Evolutionary conservation across 225 moss, liverwort and hornwort species (phyloP).

Genomic region (Ulota crispa): DNA sequence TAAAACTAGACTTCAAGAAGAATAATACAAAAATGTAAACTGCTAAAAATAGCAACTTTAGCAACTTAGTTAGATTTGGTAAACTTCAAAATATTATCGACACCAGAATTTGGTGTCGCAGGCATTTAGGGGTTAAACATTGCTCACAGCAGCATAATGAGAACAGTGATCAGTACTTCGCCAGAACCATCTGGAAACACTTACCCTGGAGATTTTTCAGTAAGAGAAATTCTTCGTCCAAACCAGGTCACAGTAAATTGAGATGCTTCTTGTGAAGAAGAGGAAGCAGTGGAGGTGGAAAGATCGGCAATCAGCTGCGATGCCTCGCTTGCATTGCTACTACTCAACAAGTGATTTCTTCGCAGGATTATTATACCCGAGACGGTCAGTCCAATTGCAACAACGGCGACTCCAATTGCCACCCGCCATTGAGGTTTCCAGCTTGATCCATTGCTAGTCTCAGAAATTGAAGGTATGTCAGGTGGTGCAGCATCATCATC

Average conservation of each 20-base stretch:
- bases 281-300: constrained; percentile 17
- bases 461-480: constrained; percentile 11
- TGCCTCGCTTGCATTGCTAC: constrained; percentile 21
- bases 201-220: constrained; percentile 63
- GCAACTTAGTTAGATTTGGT: no score
- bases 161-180: not conserved
- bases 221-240: constrained; percentile 37
- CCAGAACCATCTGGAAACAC: not conserved
- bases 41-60: no score
- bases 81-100: no score
- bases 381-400: constrained; percentile 32
- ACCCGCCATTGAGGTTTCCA: constrained; percentile 36
- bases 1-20: no score
- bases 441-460: constrained; percentile 11
- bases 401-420: constrained; percentile 34
- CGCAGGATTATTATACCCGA: constrained; percentile 12
- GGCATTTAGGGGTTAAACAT: not conserved
- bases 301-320: constrained; percentile 43
- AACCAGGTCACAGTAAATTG: constrained; percentile 57
- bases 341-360: constrained; percentile 18
- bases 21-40: no score
- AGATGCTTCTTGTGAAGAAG: constrained; percentile 32
- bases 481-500: constrained; percentile 25
- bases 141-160: not conserved
- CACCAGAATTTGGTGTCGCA: no score